Evolutionary conservation across 2,329 filamentous ascomycete species (phyloP), one percentile per base, ranked within the genome.

Genomic region (Lasiodiplodia theobromae): DNA sequence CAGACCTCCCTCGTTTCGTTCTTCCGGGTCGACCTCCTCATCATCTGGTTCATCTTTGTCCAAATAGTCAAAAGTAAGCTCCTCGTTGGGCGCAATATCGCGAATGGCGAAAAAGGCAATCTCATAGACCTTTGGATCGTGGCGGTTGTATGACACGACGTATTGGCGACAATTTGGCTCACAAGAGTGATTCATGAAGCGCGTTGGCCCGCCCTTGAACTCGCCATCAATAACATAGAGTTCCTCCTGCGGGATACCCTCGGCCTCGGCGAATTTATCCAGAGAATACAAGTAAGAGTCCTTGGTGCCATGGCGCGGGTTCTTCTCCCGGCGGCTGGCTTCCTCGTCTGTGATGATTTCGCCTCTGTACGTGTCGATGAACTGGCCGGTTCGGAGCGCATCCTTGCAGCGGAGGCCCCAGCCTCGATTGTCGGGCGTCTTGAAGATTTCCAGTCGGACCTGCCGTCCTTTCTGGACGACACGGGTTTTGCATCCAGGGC

Each of bases 171-270:
- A 86, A 74, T 94, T 95, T 0, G 92, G 92, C 4, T 92, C 87
- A 76, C 92, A 95, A 2, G 88, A 91, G 77, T 96, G 92, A 73
- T 96, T 96, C 77, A 95, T 91, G 78, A 95, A 96, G 2, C 92
- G 87, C 0, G 91, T 92, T 0, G 92, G 91, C 0, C 92, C 92
- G 0, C 92, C 92, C 83, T 90, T 88, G 77, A 91, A 91, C 76
- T 94, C 90, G 12, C 93, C 93, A 66, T 87, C 85, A 0, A 87
- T 81, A 0, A 85, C 81, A 68, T 83, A 86, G 8, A 80, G 75
- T 0, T 81, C 76, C 10, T 77, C 71, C 0, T 75, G 71, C 0
- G 77, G 70, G 68, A 91, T 79, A 0, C 84, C 86, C 3, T 84
- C 82, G 0, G 91, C 82, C 0, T 91, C 86, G 0, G 84, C 87